These are phyloP conservation scores for Silene latifolia DNA, from an alignment of 148 eudicot genomes.

Conservation along the genomic window DNA sequence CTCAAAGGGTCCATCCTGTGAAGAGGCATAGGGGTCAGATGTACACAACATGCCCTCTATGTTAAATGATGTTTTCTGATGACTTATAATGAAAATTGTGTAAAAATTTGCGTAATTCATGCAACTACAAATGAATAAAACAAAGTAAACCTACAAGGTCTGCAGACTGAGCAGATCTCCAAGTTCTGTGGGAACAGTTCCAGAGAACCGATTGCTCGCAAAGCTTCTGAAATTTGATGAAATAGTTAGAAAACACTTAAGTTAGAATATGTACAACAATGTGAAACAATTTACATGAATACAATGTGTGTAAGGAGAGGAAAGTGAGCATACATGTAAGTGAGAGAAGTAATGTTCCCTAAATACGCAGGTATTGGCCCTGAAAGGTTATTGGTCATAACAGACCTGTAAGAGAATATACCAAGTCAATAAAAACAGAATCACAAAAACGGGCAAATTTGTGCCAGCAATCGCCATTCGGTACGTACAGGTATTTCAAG, in stretches of 20 bases:
- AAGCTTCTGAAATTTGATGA: conserved; percentile 34
- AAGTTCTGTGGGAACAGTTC: conserved; percentile 46
- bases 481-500: background rate
- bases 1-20: no score
- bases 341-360: conserved; percentile 42
- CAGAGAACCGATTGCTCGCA: conserved; percentile 40
- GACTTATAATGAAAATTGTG: background rate
- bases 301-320: background rate
- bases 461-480: background rate
- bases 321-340: conserved; percentile 30
- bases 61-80: no score
- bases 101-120: no score
- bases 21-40: no score
- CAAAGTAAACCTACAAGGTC: conserved; percentile 28
- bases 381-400: conserved; percentile 43
- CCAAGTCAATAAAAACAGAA: background rate
- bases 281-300: background rate
- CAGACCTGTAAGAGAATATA: conserved; percentile 26
- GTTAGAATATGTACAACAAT: background rate
- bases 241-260: background rate
- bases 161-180: conserved; percentile 38
- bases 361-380: conserved; percentile 49
- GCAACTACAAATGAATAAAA: no score
- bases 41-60: no score
- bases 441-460: background rate